Evolutionary conservation across 441 rosid species (phyloP).

Genomic region (Raphanus hybrid): DNA sequence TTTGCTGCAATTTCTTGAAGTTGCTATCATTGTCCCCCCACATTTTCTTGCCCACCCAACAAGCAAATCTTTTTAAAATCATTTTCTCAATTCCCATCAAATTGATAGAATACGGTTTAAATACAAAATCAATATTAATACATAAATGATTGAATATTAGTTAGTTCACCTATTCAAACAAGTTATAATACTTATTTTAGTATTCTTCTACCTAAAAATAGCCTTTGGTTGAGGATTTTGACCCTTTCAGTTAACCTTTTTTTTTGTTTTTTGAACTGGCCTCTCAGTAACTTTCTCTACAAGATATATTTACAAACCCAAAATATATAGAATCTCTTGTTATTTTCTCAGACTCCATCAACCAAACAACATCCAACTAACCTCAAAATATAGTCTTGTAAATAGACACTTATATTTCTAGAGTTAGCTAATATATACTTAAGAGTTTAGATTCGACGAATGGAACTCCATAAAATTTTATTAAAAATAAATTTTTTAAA

Average conservation of each 20-base stretch:
- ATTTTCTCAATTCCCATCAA: constrained; percentile 35
- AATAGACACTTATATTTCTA: too few relatives aligned
- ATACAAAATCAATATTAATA: not conserved
- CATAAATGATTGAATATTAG: constrained; percentile 13
- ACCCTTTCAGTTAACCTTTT: constrained; percentile 10
- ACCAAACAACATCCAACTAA: constrained; percentile 31
- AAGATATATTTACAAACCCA: not conserved
- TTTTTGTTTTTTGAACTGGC: too few relatives aligned
- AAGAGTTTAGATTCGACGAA: too few relatives aligned
- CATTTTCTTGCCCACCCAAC: constrained; percentile 40
- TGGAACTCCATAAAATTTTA: too few relatives aligned
- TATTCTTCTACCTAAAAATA: constrained; percentile 9
- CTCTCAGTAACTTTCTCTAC: constrained; percentile 14
- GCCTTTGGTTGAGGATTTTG: not conserved
- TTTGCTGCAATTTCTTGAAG: constrained; percentile 19
- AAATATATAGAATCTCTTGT: not conserved
- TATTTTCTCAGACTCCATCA: constrained; percentile 4
- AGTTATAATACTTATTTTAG: not conserved
- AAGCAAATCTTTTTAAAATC: constrained; percentile 7
- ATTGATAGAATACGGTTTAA: too few relatives aligned
- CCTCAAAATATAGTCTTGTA: not conserved
- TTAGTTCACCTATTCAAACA: constrained; percentile 32
- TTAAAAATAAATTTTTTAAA: too few relatives aligned
- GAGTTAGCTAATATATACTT: too few relatives aligned
- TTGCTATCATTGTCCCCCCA: constrained; percentile 36